A percentile compares a stretch with the other conserved stretches of the same genome.
Evolutionary conservation across 2,329 filamentous ascomycete species (phyloP).

Genomic region (Cytospora piceicola): DNA sequence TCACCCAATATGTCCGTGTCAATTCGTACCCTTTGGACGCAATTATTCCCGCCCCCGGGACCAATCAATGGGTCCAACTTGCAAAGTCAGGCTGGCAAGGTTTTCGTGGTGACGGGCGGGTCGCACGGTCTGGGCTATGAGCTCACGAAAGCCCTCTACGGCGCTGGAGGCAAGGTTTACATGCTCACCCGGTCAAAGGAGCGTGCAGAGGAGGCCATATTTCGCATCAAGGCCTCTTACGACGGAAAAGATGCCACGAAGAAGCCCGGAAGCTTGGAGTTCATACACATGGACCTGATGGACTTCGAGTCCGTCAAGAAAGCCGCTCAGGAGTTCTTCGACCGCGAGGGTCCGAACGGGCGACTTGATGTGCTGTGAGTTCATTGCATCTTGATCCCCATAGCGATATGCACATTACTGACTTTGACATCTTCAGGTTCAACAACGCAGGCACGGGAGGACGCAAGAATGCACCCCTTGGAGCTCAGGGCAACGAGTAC

Average conservation of each 20-base stretch:
- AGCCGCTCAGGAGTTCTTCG: conserved; percentile 29
- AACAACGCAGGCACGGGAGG: conserved; percentile 35
- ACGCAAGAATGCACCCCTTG: conserved; percentile 29
- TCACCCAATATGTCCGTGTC: conserved; percentile 26
- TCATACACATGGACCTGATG: conserved; percentile 33
- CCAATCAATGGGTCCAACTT: conserved; percentile 32
- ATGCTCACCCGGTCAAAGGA: conserved; percentile 47
- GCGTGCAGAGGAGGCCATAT: conserved; percentile 32
- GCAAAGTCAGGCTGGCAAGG: conserved; percentile 32
- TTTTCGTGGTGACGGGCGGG: conserved; percentile 49
- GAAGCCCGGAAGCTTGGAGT: conserved; percentile 29
- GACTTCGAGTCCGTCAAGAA: conserved; percentile 32
- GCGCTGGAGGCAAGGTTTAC: conserved; percentile 54
- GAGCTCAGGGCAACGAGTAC: conserved; percentile 34
- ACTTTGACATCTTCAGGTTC: conserved; percentile 12
- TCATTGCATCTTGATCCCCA: no score
- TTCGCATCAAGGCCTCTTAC: conserved; percentile 31
- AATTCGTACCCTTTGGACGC: conserved; percentile 29
- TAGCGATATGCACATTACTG: not conserved
- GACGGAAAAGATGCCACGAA: not conserved
- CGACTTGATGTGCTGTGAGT: conserved; percentile 33
- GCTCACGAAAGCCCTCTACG: conserved; percentile 54
- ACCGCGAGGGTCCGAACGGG: conserved; percentile 22
- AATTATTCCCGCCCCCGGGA: conserved; percentile 33
- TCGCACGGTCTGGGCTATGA: conserved; percentile 48